phyloP scores from a whole-genome alignment of 1,284 basidiomycete species.

The Leccinum insigne region DNA sequence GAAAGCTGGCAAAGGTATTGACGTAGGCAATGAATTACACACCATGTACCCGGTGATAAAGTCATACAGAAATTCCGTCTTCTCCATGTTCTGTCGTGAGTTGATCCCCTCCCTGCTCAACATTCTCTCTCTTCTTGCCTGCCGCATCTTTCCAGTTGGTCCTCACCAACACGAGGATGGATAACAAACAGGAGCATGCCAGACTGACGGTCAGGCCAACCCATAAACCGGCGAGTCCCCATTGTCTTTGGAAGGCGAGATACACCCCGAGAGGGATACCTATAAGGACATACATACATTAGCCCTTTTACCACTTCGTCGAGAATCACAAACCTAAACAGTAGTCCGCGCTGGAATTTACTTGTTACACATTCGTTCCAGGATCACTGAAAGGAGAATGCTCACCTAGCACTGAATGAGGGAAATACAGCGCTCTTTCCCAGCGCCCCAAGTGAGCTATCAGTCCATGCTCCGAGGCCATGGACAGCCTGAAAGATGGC shows the following conservation, averaged over 20 bases:
- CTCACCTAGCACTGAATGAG: constrained; percentile 27
- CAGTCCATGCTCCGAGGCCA: constrained; percentile 27
- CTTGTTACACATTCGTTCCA: constrained; percentile 3
- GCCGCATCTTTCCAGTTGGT: constrained; percentile 17
- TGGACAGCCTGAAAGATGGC: constrained; percentile 25
- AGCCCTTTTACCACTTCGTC: background rate
- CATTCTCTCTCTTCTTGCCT: background rate
- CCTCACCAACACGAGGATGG: constrained; percentile 20
- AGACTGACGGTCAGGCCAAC: constrained; percentile 25
- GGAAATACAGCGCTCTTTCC: constrained; percentile 30
- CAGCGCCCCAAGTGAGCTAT: constrained; percentile 21
- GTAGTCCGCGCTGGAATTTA: constrained; percentile 21
- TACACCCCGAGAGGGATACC: constrained; percentile 32
- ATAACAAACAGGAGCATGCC: constrained; percentile 21
- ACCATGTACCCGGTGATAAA: background rate
- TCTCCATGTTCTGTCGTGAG: background rate
- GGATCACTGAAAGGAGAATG: background rate
- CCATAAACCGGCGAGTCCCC: constrained; percentile 32
- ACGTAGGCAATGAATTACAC: background rate
- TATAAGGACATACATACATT: constrained; percentile 3
- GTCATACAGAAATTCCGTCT: background rate
- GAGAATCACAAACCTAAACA: constrained; percentile 20
- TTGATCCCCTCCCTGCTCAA: background rate
- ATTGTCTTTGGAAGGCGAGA: constrained; percentile 21
- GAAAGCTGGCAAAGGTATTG: background rate